Conservation (phyloP, 75 land plant species). For the Selaginella moellendorffii region DNA sequence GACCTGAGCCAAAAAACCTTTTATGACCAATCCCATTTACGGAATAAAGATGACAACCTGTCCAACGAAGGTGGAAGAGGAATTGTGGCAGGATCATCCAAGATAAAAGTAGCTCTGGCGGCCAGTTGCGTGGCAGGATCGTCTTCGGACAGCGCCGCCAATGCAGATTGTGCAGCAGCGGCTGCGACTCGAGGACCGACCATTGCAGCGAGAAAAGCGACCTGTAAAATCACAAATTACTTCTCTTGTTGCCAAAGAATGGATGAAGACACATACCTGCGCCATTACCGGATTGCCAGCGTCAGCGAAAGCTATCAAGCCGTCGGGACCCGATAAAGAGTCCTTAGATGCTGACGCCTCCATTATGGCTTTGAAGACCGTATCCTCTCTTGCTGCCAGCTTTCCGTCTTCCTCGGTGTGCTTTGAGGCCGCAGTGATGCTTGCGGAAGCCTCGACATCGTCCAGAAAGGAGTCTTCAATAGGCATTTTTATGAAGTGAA, state of each 20-base stretch:
- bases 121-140: constrained; percentile 45
- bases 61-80: not conserved
- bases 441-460: not conserved
- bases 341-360: constrained; percentile 62
- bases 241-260: too few relatives aligned
- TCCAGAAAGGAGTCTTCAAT: constrained; percentile 79
- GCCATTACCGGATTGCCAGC: constrained; percentile 95
- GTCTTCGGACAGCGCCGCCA: constrained; percentile 40
- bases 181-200: constrained; percentile 43
- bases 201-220: constrained; percentile 57
- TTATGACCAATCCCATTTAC: not conserved
- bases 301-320: constrained; percentile 47
- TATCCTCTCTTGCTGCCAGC: constrained; percentile 18
- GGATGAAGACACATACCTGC: constrained; percentile 70
- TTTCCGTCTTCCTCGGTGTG: constrained; percentile 8
- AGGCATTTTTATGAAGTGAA: constrained; percentile 87
- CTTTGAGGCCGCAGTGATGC: not conserved
- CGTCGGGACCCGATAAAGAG: constrained; percentile 20
- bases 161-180: constrained; percentile 47
- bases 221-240: constrained; percentile 36
- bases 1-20: not conserved
- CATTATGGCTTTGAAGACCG: constrained; percentile 26
- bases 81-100: constrained; percentile 13
- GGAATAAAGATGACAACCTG: not conserved
- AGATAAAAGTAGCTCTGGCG: constrained; percentile 41